Evolutionary conservation across 169 alveolate genomes (phyloP).

Genomic region (Babesia microti): DNA sequence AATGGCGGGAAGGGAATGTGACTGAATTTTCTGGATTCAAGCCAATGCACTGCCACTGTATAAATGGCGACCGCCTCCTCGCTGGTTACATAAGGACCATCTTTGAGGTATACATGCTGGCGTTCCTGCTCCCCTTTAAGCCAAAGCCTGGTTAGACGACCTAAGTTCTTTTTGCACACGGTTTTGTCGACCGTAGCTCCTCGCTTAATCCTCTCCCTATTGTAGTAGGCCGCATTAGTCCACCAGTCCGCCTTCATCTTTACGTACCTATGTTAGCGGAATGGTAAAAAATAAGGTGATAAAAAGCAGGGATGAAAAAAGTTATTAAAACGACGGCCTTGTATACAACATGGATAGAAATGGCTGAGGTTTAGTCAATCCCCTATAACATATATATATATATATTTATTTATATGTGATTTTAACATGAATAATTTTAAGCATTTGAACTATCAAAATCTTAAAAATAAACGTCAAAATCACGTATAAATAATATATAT

Average conservation of each 20-base stretch:
- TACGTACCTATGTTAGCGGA: constrained; percentile 70
- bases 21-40: constrained; percentile 93
- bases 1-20: constrained; percentile 99
- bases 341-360: too few relatives aligned
- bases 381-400: too few relatives aligned
- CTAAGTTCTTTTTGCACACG: constrained; percentile 97
- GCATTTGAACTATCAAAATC: too few relatives aligned
- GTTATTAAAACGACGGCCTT: too few relatives aligned
- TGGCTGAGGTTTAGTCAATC: too few relatives aligned
- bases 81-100: constrained; percentile 95
- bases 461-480: too few relatives aligned
- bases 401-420: too few relatives aligned
- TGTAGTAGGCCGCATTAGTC: constrained; percentile 98
- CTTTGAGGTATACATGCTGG: constrained; percentile 96
- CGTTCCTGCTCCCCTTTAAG: constrained; percentile 97
- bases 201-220: constrained; percentile 98
- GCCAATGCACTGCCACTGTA: constrained; percentile 98
- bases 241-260: constrained; percentile 99
- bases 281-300: background rate
- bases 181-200: constrained; percentile 99
- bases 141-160: constrained; percentile 98
- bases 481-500: too few relatives aligned
- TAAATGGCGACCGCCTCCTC: constrained; percentile 99
- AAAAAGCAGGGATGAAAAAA: background rate
- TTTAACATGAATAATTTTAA: too few relatives aligned